A percentile compares a stretch with the other conserved stretches of the same genome.
Conservation (phyloP, 176 grass and related monocot genomes). For the Tillandsia leiboldiana region DNA sequence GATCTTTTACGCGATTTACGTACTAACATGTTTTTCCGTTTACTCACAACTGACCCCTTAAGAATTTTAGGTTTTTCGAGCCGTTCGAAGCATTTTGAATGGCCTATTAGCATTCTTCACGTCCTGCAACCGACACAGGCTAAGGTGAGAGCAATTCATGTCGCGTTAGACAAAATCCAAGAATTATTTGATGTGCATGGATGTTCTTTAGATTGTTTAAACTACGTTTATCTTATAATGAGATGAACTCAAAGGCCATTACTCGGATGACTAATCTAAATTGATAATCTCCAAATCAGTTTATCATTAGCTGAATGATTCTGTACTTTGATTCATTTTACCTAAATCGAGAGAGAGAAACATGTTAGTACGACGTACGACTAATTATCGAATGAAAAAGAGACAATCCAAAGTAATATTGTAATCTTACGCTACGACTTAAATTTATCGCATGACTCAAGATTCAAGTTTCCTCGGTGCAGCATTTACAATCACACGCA, state of each 20-base stretch:
- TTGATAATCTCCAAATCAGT: no score
- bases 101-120: constrained; percentile 49
- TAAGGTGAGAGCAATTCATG: constrained; percentile 37
- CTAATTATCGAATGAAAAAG: no score
- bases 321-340: no score
- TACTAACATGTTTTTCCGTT: background rate
- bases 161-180: no score
- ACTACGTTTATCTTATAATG: background rate
- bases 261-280: no score
- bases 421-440: no score
- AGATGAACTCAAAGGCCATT: background rate
- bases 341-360: no score
- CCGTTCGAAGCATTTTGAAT: constrained; percentile 64
- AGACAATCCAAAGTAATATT: no score
- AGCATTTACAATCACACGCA: constrained; percentile 68
- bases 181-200: background rate
- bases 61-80: constrained; percentile 55
- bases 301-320: no score
- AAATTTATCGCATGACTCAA: background rate
- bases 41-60: background rate
- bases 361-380: no score
- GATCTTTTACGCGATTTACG: background rate
- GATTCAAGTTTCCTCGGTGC: background rate
- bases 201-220: background rate
- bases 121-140: constrained; percentile 63